These are phyloP conservation scores for Azolla pinnata DNA, from an alignment of 75 land plant genomes.

Conservation along the genomic window DNA sequence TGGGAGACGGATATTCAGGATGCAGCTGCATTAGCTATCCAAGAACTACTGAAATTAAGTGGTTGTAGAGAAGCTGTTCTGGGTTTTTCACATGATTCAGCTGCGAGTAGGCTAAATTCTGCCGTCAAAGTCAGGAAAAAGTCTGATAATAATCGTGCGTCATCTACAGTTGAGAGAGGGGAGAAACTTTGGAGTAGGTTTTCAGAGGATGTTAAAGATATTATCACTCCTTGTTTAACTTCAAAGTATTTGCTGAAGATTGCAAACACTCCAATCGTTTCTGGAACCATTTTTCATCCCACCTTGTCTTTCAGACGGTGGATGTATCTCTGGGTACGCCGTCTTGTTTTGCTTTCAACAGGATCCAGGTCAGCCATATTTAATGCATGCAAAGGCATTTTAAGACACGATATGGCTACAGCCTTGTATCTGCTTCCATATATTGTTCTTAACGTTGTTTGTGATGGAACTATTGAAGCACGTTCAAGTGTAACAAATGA, in stretches of 20 bases:
- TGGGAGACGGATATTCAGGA: slow-evolving; percentile 89
- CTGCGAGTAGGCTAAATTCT: slow-evolving; percentile 5
- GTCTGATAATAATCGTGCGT: not conserved
- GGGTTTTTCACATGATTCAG: slow-evolving; percentile 23
- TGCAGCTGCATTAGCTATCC: slow-evolving; percentile 95
- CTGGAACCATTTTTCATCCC: slow-evolving; percentile 62
- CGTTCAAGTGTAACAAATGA: slow-evolving; percentile 79
- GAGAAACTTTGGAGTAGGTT: slow-evolving; percentile 86
- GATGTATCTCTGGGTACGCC: slow-evolving; percentile 84
- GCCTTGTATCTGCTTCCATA: slow-evolving; percentile 86
- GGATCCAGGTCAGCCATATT: slow-evolving; percentile 76
- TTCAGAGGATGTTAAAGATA: slow-evolving; percentile 88
- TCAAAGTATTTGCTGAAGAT: slow-evolving; percentile 83
- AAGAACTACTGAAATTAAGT: slow-evolving; percentile 79
- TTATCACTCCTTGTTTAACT: slow-evolving; percentile 93
- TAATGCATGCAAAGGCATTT: slow-evolving; percentile 87
- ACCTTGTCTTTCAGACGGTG: slow-evolving; percentile 85
- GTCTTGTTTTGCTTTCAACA: slow-evolving; percentile 65
- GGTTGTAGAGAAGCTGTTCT: slow-evolving; percentile 81
- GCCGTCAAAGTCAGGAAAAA: not conserved
- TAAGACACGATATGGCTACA: slow-evolving; percentile 94
- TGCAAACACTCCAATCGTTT: slow-evolving; percentile 39
- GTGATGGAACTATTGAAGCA: slow-evolving; percentile 80
- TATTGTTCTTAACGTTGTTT: slow-evolving; percentile 88
- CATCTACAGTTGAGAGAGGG: slow-evolving; percentile 33